A percentile compares a stretch with the other conserved stretches of the same genome.
Conservation (phyloP, 768 basidiomycete species). For the Lactarius deliciosus region DNA sequence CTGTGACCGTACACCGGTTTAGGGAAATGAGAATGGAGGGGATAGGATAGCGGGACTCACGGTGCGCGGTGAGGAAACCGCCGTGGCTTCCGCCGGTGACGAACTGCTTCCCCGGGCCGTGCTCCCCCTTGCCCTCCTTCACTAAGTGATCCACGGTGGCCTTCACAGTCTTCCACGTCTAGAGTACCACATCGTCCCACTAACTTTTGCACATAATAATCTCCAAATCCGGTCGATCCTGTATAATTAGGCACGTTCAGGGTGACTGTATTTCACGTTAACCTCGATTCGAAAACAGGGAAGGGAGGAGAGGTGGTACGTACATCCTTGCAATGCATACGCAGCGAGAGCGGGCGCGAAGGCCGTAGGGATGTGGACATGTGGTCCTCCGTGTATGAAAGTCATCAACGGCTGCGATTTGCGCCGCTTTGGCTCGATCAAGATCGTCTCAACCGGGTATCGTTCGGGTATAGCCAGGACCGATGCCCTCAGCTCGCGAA, state of each 20-base stretch:
- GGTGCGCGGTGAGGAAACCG: constrained; percentile 34
- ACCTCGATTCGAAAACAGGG: background rate
- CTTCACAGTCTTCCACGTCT: constrained; percentile 38
- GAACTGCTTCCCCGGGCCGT: constrained; percentile 32
- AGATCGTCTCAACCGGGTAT: constrained; percentile 28
- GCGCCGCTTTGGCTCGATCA: constrained; percentile 21
- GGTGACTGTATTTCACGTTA: constrained; percentile 25
- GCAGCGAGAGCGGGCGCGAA: constrained; percentile 29
- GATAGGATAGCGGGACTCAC: constrained; percentile 18
- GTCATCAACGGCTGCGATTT: constrained; percentile 27
- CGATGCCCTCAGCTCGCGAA: constrained; percentile 18
- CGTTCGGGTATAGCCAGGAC: constrained; percentile 25
- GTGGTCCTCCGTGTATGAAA: constrained; percentile 38
- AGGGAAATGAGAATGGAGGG: no score
- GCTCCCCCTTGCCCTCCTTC: constrained; percentile 29
- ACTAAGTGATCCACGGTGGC: constrained; percentile 33
- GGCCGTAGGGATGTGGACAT: constrained; percentile 29
- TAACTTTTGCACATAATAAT: constrained; percentile 34
- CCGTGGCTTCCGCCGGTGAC: constrained; percentile 38
- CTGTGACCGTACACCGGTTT: constrained; percentile 11
- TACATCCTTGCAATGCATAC: constrained; percentile 33
- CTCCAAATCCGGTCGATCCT: constrained; percentile 38
- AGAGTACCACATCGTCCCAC: constrained; percentile 36
- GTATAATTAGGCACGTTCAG: constrained; percentile 38
- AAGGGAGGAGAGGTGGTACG: constrained; percentile 5